Evolutionary conservation across 139 green algal genomes (phyloP).

Genomic region (Diplosphaera chodatii): DNA sequence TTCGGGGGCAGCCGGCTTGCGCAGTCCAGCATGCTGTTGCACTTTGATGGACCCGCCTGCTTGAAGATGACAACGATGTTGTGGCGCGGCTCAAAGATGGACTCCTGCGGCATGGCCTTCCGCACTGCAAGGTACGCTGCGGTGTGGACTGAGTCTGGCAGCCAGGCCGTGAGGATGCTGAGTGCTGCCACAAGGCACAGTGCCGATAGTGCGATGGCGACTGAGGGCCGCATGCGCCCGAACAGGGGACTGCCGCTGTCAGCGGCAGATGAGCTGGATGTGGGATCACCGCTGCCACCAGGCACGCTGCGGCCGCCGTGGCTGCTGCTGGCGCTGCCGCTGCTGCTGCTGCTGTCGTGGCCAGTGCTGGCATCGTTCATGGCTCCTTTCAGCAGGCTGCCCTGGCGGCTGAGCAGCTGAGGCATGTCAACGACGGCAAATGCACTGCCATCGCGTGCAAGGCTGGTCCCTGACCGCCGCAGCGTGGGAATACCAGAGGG

Average conservation of each 20-base stretch:
- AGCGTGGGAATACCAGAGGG: neutral
- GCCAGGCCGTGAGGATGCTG: neutral
- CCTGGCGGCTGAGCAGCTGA: neutral
- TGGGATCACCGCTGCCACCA: too few relatives aligned
- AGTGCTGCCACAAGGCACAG: neutral
- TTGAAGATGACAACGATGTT: neutral
- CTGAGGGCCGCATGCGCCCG: neutral
- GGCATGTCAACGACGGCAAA: neutral
- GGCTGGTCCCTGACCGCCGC: neutral
- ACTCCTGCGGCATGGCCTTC: neutral
- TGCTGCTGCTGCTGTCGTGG: too few relatives aligned
- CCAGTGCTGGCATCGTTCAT: too few relatives aligned
- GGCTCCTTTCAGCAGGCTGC: neutral
- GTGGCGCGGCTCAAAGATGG: neutral
- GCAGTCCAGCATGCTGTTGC: too few relatives aligned
- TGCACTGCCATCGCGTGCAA: neutral
- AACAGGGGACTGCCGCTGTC: neutral
- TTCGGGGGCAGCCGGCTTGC: too few relatives aligned
- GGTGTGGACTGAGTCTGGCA: neutral
- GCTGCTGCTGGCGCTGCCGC: too few relatives aligned
- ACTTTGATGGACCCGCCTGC: too few relatives aligned
- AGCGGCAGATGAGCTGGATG: too few relatives aligned
- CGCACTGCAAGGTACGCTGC: neutral
- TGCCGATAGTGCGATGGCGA: neutral
- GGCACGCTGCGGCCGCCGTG: too few relatives aligned